Evolutionary conservation across 495 filamentous ascomycete genomes (phyloP), one percentile per base, ranked within the genome.

Genomic region (Penicillium soppii): DNA sequence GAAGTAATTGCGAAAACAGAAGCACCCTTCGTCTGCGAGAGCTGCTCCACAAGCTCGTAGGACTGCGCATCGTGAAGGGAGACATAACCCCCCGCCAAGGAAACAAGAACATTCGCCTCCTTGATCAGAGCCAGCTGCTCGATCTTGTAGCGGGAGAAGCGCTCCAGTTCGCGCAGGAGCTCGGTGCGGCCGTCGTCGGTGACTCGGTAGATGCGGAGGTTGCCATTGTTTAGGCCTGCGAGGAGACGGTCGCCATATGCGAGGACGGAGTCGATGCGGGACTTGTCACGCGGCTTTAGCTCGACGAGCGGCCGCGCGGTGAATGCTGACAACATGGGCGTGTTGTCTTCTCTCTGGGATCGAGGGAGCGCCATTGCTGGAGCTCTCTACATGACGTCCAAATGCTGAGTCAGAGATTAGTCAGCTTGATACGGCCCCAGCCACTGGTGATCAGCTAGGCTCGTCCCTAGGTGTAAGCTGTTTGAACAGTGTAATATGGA

Each of bases 71-170:
- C 92, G 67, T 97, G 88, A 26, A 96, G 83, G 33, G 85, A 87
- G 56, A 99, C 84, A 65, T 90, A 83, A 35, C 82, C 87, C 67
- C 96, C 95, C 45, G 90, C 90, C 41, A 99, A 76, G 4, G 91
- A 95, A 37, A 99, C 83, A 39, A 99, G 81, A 9, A 90, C 83
- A 63, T 88, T 91, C 29, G 90, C 90, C 70, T 96, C 95, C 57
- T 97, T 97, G 54, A 99, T 90, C 50, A 92, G 81, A 23, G 92
- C 92, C 5, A 99, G 83, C 73, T 97, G 91, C 58, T 96, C 91
- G 41, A 97, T 84, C 40, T 90, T 85, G 52, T 87, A 82, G 29
- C 86, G 82, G 22, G 91, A 92, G 76, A 99, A 99, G 71, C 89
- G 95, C 53, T 97, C 94, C 23, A 92, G 74, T 67, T 96, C 95